These are phyloP conservation scores for Ganoderma leucocontextum DNA, from an alignment of 1,284 basidiomycete genomes.

Conservation along the genomic window DNA sequence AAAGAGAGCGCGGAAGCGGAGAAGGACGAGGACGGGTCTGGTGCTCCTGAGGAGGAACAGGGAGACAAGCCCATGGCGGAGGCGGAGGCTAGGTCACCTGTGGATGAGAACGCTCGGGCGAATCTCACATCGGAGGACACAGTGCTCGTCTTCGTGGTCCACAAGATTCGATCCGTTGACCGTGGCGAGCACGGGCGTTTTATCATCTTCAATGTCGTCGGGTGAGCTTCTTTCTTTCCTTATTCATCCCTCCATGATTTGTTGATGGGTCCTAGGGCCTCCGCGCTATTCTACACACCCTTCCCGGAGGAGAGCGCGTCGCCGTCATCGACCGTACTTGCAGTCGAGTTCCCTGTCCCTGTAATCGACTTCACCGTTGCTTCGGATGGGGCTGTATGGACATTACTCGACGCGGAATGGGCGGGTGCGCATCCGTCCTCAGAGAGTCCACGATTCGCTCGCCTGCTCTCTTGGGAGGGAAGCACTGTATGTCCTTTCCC, in stretches of 20 bases:
- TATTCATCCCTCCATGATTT: not conserved
- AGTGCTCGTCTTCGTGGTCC: slow-evolving; percentile 58
- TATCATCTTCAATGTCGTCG: slow-evolving; percentile 71
- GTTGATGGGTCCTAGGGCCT: slow-evolving; percentile 55
- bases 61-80: slow-evolving; percentile 31
- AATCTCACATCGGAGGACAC: slow-evolving; percentile 22
- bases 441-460: slow-evolving; percentile 16
- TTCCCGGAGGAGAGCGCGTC: slow-evolving; percentile 44
- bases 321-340: slow-evolving; percentile 43
- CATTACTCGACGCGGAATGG: slow-evolving; percentile 55
- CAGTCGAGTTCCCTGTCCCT: slow-evolving; percentile 62
- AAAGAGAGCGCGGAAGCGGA: slow-evolving; percentile 34
- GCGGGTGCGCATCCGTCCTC: not conserved
- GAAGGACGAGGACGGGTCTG: slow-evolving; percentile 36
- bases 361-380: slow-evolving; percentile 65
- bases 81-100: not conserved
- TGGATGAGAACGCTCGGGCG: not conserved
- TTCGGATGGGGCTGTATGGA: slow-evolving; percentile 53
- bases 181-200: slow-evolving; percentile 44
- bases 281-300: slow-evolving; percentile 67
- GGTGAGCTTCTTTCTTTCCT: slow-evolving; percentile 53
- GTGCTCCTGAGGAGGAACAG: slow-evolving; percentile 28
- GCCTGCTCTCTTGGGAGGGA: slow-evolving; percentile 32
- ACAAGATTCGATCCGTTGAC: slow-evolving; percentile 56
- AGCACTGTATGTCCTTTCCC: slow-evolving; percentile 27